Base-by-base conservation (phyloP, 1,284 basidiomycete genomes). In the Pseudozyma hubeiensis region DNA sequence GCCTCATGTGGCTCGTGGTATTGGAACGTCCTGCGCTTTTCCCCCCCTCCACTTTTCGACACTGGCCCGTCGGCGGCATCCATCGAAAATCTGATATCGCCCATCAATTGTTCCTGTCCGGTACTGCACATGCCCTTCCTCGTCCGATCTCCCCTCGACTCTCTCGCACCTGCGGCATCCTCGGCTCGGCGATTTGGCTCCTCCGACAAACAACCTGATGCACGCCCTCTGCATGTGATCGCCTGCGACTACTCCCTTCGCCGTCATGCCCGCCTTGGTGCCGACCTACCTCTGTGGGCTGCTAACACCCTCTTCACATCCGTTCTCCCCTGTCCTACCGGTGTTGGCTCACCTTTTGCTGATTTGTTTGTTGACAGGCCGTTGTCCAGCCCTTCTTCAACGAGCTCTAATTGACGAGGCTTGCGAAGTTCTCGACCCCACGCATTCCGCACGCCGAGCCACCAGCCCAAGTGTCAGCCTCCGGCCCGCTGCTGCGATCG, bases 381-480 rank as follows among this genome's bases (percentile, higher is more conserved):
- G 45, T 37, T 17, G 24, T 29, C 51, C 33, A 41, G 17, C 29
- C 29, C 33, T 19, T 37, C 39, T 45, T 44, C n/a, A 8, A 34
- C 65, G 60, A 68, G 65, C 65, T 68, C 47, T 68, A 68, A 62
- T 55, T 55, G 41, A 52, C 48, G 48, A 60, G 34, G 39, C 53
- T 61, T 53, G 57, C 52, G 60, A 46, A 57, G 54, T 49, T 19
- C 41, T 35, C 35, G 30, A n/a, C 9, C 30, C n/a, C 30, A 19
- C 49, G 66, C 61, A 69, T 69, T 69, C 66, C 66, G 53, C 56
- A 64, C 51, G 48, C 56, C 59, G 48, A 43, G 40, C 24, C 56
- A 59, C 24, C 24, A 24, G 24, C 37, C 35, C 53, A 56, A 69
- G 66, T 60, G 56, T 56, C 61, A 53, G 56, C 66, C 66, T 69